Evolutionary conservation across 805 yeast species (phyloP), one percentile per base, ranked within the genome.

Genomic region (Wickerhamiella cacticola): DNA sequence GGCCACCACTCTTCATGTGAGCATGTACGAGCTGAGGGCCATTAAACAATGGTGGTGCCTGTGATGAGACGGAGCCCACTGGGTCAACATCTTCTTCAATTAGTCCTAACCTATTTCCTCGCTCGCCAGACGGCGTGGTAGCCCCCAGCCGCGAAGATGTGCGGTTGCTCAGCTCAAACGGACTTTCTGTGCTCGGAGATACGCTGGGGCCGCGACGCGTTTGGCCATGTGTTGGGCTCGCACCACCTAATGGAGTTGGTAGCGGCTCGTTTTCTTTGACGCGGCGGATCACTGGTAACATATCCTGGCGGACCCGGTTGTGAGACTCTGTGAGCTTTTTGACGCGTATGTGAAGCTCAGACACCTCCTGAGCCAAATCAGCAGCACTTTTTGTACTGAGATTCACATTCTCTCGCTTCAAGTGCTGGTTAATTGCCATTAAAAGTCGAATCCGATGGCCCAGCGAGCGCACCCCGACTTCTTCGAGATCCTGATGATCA

Each of bases 401-500:
- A 26, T 18, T 41, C 28, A 28, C 25, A 25, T n/a, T 33, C 12
- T 25, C 36, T 6, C 44, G 29, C 21, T 18, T 18, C 19, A 26
- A 35, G 16, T 7, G 64, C 34, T 70, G 74, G 55, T 76, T 73
- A 34, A 86, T 73, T 24, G 76, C 72, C 45, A 72, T 69, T 59
- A 84, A 77, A 36, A 87, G 65, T 34, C 63, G 60, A 3, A 88
- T 67, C 23, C 95, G 69, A 16, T 74, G 72, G 25, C 73, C 71
- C 26, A 82, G 59, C 28, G 69, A 66, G 5, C 52, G 48, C 1
- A 82, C 71, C 2, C 88, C 94, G 58, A 89, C 65, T 46, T 87
- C 95, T 51, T 70, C 68, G 39, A 88, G 73, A 59, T 86, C 92
- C 7, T 73, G 76, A 10, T 82, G 75, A 26, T 77, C 76, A 44